Conservation (phyloP, 2,329 filamentous ascomycete genomes). For the Alternaria incomplexa region DNA sequence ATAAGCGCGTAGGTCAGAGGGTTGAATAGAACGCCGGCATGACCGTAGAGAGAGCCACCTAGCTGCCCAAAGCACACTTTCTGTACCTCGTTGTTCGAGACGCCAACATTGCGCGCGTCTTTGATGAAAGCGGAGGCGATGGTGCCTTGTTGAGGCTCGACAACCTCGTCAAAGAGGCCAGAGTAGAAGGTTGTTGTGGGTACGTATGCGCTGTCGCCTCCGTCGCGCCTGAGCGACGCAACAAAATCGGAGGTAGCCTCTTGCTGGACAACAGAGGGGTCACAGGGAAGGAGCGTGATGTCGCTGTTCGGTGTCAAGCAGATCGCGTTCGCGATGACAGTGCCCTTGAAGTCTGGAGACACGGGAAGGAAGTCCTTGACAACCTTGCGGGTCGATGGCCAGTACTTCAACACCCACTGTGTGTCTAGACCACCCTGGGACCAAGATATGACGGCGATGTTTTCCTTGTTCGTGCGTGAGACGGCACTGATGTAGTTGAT, state of each 20-base stretch:
- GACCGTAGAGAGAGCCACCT: constrained; percentile 56
- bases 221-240: constrained; percentile 49
- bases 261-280: constrained; percentile 57
- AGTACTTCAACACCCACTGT: constrained; percentile 66
- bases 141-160: constrained; percentile 57
- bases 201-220: constrained; percentile 61
- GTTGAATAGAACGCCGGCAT: constrained; percentile 60
- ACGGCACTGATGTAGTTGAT: constrained; percentile 61
- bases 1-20: constrained; percentile 54
- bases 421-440: constrained; percentile 62
- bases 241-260: constrained; percentile 54
- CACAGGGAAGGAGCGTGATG: constrained; percentile 31
- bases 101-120: constrained; percentile 54
- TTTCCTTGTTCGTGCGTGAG: constrained; percentile 2
- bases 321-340: constrained; percentile 44
- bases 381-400: constrained; percentile 56
- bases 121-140: constrained; percentile 55
- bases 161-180: constrained; percentile 57
- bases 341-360: constrained; percentile 61
- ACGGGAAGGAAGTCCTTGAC: constrained; percentile 61
- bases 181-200: constrained; percentile 63
- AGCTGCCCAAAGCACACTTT: constrained; percentile 48
- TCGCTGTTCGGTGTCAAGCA: constrained; percentile 26
- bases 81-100: constrained; percentile 60
- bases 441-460: constrained; percentile 48